Evolutionary conservation across 2,329 filamentous ascomycete species (phyloP).

Genomic region (Pezicula rhizophila): DNA sequence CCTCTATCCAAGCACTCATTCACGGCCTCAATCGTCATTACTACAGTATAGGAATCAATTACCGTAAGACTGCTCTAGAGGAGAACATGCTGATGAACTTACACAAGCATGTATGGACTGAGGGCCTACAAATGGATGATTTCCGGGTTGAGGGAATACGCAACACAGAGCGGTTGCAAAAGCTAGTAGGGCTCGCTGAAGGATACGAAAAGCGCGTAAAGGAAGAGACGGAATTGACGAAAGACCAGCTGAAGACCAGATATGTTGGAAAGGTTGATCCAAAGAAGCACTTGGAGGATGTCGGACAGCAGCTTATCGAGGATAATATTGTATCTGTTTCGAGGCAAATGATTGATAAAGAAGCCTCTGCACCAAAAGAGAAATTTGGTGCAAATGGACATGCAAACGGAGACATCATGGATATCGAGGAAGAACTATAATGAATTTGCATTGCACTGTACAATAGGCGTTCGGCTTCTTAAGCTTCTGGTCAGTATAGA

Average conservation of each 20-base stretch:
- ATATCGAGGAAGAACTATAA: conserved; percentile 28
- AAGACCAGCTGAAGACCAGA: conserved; percentile 96
- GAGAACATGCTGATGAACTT: conserved; percentile 99
- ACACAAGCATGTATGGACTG: conserved; percentile 99
- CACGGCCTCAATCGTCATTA: conserved; percentile 98
- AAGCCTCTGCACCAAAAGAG: conserved; percentile 82
- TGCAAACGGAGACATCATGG: conserved; percentile 24
- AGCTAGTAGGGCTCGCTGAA: conserved; percentile 82
- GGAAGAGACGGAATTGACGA: conserved; percentile 94
- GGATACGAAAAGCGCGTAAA: conserved; percentile 98
- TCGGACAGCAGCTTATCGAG: conserved; percentile 94
- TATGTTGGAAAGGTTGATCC: conserved; percentile 98
- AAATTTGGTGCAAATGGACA: conserved; percentile 44
- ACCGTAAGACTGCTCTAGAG: conserved; percentile 92
- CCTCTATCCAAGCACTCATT: conserved; percentile 97
- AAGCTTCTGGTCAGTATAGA: neutral
- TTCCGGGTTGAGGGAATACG: conserved; percentile 78
- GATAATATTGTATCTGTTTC: conserved; percentile 99
- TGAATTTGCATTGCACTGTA: conserved; percentile 34
- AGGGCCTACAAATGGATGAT: conserved; percentile 94
- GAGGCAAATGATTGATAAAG: conserved; percentile 98
- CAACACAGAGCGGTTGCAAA: conserved; percentile 84
- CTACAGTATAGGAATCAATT: conserved; percentile 98
- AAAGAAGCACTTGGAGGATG: conserved; percentile 97
- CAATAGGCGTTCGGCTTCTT: conserved; percentile 26